A percentile compares a stretch with the other conserved stretches of the same genome.
These are phyloP conservation scores for Penicillium mononematosum DNA, from an alignment of 495 filamentous ascomycete species.

Conservation along the genomic window DNA sequence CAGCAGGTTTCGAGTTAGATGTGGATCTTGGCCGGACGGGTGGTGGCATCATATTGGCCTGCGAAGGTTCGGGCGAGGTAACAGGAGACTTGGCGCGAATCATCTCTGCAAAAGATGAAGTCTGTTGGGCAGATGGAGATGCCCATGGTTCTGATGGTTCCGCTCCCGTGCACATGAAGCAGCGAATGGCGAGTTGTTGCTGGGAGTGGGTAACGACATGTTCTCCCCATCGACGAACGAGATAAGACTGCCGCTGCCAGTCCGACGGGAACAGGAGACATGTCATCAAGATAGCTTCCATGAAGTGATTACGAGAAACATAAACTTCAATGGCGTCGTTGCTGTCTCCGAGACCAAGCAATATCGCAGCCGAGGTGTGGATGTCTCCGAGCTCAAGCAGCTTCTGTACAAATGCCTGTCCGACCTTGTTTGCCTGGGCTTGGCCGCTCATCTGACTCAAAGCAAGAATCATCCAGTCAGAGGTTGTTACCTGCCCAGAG, in stretches of 20 bases:
- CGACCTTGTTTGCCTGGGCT: constrained; percentile 83
- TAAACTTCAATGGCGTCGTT: constrained; percentile 98
- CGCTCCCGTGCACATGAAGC: constrained; percentile 77
- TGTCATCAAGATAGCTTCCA: constrained; percentile 84
- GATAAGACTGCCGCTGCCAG: constrained; percentile 84
- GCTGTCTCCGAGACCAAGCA: constrained; percentile 86
- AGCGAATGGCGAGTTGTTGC: constrained; percentile 86
- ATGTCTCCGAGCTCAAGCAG: constrained; percentile 86
- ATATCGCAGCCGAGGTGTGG: constrained; percentile 85
- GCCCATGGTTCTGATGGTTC: constrained; percentile 81
- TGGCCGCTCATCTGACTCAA: constrained; percentile 80
- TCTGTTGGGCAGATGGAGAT: constrained; percentile 73
- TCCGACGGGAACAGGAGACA: constrained; percentile 72
- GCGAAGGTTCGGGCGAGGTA: constrained; percentile 37
- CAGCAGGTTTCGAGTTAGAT: constrained; percentile 40
- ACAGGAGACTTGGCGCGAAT: constrained; percentile 45
- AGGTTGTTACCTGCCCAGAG: constrained; percentile 78
- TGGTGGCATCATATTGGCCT: constrained; percentile 30
- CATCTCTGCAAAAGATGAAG: constrained; percentile 45
- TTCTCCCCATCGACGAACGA: constrained; percentile 94
- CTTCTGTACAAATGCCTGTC: constrained; percentile 87
- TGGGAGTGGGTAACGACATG: constrained; percentile 82
- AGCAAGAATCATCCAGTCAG: constrained; percentile 96
- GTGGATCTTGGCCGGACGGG: constrained; percentile 28
- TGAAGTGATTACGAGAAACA: constrained; percentile 82